Evolutionary conservation across 2,329 filamentous ascomycete species (phyloP).

Genomic region (Neofusicoccum sp.): DNA sequence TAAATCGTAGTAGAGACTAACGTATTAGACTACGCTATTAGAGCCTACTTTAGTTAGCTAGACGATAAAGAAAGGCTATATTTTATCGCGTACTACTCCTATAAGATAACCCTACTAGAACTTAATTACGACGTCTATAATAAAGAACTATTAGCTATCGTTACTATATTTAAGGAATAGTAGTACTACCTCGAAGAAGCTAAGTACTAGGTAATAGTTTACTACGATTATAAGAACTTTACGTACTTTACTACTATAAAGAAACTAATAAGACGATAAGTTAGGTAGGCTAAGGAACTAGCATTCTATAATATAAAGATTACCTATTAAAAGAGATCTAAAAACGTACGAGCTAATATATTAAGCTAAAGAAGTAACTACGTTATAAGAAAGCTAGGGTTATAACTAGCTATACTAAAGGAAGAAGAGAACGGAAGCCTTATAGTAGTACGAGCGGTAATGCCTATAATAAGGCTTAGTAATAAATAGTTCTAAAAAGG

Average conservation of each 20-base stretch:
- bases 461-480: no score
- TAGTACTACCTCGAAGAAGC: no score
- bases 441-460: no score
- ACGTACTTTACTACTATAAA: no score
- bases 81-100: neutral
- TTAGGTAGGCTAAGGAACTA: neutral
- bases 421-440: neutral
- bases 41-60: neutral
- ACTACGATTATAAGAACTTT: no score
- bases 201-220: no score
- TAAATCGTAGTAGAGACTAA: neutral
- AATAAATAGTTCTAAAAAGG: neutral
- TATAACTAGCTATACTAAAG: neutral
- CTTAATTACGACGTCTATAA: no score
- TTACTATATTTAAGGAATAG: no score
- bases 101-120: no score
- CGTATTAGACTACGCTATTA: neutral
- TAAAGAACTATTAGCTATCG: no score
- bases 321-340: neutral
- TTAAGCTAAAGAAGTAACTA: neutral
- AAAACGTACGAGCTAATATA: neutral
- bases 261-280: no score
- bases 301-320: neutral
- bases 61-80: neutral
- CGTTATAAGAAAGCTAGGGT: neutral